Evolutionary conservation across 192 early-diverging fungal species (phyloP), one percentile per base, ranked within the genome.

Genomic region (Rhizoclosmatium globosum): DNA sequence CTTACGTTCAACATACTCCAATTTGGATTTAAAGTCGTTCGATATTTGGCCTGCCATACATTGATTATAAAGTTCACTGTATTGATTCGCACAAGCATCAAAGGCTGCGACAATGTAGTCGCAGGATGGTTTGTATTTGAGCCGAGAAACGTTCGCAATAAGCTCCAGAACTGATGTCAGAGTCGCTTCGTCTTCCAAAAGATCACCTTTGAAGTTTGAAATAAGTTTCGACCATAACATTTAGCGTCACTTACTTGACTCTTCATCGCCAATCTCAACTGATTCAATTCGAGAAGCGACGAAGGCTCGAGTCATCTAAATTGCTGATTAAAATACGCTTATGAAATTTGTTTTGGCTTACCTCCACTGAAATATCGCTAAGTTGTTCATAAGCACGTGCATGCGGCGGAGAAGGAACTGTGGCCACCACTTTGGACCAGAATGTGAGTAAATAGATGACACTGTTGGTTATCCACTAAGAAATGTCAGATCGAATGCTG

Each of bases 371-470:
- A 46, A 78, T 38, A 38, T 66, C 50, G 7, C 65, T 44, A 15
- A 84, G 42, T 41, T 45, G 64, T 9, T 82, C 83, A 69, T 70
- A 72, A 13, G 64, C 68, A 66, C 78, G 46, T 19, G 65, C 53
- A 57, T 64, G 60, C 42, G 76, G 76, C 1, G 79, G 70, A 17
- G 74, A 38, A 11, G 74, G 64, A 45, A 84, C 78, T 3, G 80
- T 74, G 15, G 86, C 84, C 19, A 89, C 85, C 65, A 95, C 93
- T 81, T 94, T 95, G 38, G 93, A 91, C 95, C 95, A 97, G 79
- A 97, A 97, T 9, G 88, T 90, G 71, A 96, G 82, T 45, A 96
- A 76, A 70, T 95, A 94, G 45, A 87, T 84, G 0, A 94, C 82
- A 80, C 90, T 92, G 80, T 94, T 91, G 46, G 67, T 71, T 23